Conservation (phyloP, 306 rosid species). For the Castanea mollissima region DNA sequence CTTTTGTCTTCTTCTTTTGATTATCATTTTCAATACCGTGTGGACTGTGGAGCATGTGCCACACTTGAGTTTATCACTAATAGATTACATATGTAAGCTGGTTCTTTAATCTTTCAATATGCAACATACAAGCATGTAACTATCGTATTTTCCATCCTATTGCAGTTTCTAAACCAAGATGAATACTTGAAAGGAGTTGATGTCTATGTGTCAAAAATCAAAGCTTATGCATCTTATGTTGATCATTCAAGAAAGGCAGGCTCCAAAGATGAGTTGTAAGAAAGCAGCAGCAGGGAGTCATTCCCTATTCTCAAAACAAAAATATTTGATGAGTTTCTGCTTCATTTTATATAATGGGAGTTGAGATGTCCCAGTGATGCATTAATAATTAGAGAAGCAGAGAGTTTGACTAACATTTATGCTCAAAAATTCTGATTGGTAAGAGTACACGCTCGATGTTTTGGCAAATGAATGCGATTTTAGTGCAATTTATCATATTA, state of each 20-base stretch:
- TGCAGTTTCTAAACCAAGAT: constrained; percentile 78
- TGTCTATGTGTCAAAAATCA: constrained; percentile 63
- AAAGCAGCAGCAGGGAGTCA: constrained; percentile 5
- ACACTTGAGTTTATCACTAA: not conserved
- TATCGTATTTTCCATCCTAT: constrained; percentile 1
- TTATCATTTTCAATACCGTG: not conserved
- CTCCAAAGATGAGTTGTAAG: constrained; percentile 73
- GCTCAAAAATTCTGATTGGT: not conserved
- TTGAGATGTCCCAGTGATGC: constrained; percentile 1
- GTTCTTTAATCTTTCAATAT: not conserved
- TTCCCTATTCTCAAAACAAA: not conserved
- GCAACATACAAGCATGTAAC: not conserved
- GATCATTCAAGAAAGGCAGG: constrained; percentile 26
- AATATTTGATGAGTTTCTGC: not conserved
- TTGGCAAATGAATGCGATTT: not conserved
- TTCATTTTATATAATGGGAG: constrained; percentile 5
- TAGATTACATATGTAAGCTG: not conserved
- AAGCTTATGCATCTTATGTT: constrained; percentile 59
- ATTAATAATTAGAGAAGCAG: constrained; percentile 7
- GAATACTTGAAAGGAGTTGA: constrained; percentile 84
- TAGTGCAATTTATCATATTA: not conserved
- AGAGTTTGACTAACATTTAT: not conserved
- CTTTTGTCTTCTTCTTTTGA: not conserved
- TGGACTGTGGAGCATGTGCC: not conserved
- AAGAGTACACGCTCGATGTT: not conserved